Percentiles rank a stretch among this genome's conserved stretches.
Conservation (phyloP, 208 protist genomes). For the Leishmania arabica region DNA sequence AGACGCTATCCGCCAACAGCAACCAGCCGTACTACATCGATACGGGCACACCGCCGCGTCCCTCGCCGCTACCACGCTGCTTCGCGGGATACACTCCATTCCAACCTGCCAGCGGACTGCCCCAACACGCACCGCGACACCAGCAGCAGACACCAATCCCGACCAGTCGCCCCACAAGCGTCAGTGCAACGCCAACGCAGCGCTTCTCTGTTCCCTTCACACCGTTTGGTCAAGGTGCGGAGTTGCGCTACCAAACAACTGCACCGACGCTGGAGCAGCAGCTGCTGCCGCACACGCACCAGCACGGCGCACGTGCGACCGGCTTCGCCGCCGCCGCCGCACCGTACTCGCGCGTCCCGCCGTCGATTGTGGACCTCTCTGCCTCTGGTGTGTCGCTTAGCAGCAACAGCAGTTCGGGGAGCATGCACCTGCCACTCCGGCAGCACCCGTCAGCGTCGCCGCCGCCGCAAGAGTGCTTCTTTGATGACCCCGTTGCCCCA, state of each 20-base stretch:
- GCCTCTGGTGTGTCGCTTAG: conserved; percentile 4
- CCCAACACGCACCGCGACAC: not conserved
- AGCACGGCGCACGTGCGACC: not conserved
- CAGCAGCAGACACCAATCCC: not conserved
- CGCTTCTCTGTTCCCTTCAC: not conserved
- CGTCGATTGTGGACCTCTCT: not conserved
- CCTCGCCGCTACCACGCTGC: not conserved
- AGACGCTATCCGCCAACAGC: not conserved
- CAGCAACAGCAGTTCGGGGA: not conserved
- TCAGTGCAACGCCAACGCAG: conserved; percentile 1
- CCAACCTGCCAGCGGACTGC: not conserved
- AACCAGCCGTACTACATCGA: not conserved
- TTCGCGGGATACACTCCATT: not conserved
- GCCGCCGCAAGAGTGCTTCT: conserved; percentile 17
- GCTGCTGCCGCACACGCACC: not conserved
- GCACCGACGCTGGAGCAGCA: not conserved
- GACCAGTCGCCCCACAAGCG: not conserved
- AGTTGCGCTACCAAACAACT: not conserved
- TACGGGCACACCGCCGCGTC: not conserved
- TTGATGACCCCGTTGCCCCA: not conserved
- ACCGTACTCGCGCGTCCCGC: not conserved
- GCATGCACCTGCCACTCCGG: not conserved
- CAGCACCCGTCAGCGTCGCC: not conserved
- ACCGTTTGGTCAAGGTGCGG: not conserved
- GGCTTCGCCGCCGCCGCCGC: not conserved